Evolutionary conservation across 441 rosid species (phyloP), one percentile per base, ranked within the genome.

Genomic region (Sinapis alba): DNA sequence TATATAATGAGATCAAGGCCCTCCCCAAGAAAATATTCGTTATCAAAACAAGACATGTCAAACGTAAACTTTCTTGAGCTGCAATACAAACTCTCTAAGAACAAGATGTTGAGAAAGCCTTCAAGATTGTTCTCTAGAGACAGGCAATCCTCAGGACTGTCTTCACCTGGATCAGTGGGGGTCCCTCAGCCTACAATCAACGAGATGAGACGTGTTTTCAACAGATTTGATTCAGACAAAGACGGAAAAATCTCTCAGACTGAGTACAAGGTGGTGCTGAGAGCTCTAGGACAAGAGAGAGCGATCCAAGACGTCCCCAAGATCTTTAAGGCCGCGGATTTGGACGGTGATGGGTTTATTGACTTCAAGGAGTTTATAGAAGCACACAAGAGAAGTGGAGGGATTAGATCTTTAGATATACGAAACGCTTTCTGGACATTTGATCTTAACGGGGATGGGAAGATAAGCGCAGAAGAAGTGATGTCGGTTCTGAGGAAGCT

Each of bases 261-360:
- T 26, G 96, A 92, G 81, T 95, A 95, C 86, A 88, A 84, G 73
- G 92, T 79, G n/a, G 83, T 87, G 4, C 75, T 95, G 30, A 79
- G 88, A 69, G 96, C 95, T 24, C 23, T 92, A 13, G 85, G 92
- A 64, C 92, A 87, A 77, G 88, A 64, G 13, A 72, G 69, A 71
- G 57, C 34, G 51, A 72, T 62, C 4, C 79, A 26, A 16, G 99
- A 90, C 2, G 91, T 89, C 28, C 84, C 84, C 5, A 84, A 81
- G 80, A 93, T 93, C 57, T 93, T 95, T 74, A 73, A 61, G 54
- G 88, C 86, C 7, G 92, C 78, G 32, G 98, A 95, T 83, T 69
- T 89, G 0, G 92, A 93, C 13, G 91, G 94, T 60, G 96, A 92
- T 65, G 99, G 98, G 64, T 95, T 85, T 75, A 92, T 95, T 27